These are phyloP conservation scores for Xylaria flabelliformis DNA, from an alignment of 495 filamentous ascomycete genomes.

Conservation along the genomic window DNA sequence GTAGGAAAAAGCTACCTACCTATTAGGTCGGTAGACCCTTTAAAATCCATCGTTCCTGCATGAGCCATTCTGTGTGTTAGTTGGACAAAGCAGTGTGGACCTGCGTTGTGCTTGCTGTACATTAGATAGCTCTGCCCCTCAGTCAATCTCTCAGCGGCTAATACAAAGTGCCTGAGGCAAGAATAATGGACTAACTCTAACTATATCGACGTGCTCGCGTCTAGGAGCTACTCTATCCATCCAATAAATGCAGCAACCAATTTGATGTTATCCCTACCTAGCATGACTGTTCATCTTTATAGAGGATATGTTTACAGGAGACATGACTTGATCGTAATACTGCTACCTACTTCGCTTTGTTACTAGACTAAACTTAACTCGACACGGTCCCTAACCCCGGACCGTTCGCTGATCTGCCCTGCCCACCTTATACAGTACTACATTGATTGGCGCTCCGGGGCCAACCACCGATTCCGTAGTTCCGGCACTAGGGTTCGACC, in stretches of 20 bases:
- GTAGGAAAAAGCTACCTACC: too few relatives aligned
- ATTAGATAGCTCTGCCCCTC: neutral
- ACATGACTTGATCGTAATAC: neutral
- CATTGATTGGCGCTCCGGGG: constrained; percentile 10
- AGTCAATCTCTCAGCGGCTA: neutral
- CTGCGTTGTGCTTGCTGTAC: neutral
- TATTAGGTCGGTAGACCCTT: neutral
- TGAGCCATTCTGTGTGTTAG: neutral
- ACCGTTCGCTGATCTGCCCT: neutral
- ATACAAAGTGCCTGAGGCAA: neutral
- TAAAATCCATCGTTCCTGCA: constrained; percentile 15
- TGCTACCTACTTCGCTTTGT: neutral
- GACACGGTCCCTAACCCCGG: neutral
- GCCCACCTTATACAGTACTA: neutral
- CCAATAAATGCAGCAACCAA: neutral
- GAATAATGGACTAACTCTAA: neutral
- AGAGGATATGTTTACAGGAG: neutral
- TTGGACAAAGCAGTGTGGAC: neutral
- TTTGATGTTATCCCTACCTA: neutral
- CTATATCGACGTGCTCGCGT: too few relatives aligned
- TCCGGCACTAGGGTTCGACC: neutral
- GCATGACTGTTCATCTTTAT: neutral
- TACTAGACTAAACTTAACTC: neutral
- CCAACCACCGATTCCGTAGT: neutral
- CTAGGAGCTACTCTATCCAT: neutral